Percentiles rank a stretch among this genome's conserved stretches.
phyloP scores from a whole-genome alignment of 2,329 filamentous ascomycete genomes.

The Lecanosticta acicola region DNA sequence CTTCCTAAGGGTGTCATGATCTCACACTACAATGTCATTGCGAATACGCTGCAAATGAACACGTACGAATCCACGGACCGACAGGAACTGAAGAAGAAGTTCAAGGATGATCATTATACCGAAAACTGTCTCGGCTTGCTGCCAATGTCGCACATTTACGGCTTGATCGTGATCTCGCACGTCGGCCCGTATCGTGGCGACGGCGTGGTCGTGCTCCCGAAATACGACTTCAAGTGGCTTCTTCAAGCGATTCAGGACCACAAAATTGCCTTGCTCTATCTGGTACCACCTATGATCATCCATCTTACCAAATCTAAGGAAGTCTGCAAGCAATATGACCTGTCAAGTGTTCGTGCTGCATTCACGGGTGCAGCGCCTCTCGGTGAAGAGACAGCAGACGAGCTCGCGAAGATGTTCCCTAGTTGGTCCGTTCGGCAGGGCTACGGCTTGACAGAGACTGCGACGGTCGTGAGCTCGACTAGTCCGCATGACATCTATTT shows the following conservation, averaged over 20 bases:
- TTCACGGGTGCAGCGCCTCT: conserved; percentile 76
- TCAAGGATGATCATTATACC: conserved; percentile 35
- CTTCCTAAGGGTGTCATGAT: conserved; percentile 73
- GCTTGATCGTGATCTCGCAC: conserved; percentile 65
- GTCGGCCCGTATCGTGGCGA: conserved; percentile 64
- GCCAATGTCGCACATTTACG: conserved; percentile 78
- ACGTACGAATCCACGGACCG: conserved; percentile 46
- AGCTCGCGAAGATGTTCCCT: conserved; percentile 58
- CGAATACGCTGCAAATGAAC: conserved; percentile 62
- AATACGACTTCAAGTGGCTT: conserved; percentile 66
- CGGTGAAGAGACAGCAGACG: conserved; percentile 64
- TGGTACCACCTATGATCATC: conserved; percentile 80
- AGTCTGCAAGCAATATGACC: conserved; percentile 60
- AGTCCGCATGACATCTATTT: conserved; percentile 59
- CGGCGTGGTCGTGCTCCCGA: conserved; percentile 64
- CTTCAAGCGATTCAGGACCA: conserved; percentile 61
- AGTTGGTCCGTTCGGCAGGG: conserved; percentile 55
- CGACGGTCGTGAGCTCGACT: conserved; percentile 61
- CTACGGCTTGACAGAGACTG: conserved; percentile 74
- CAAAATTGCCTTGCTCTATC: conserved; percentile 61
- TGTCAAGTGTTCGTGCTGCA: conserved; percentile 59
- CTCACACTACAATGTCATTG: conserved; percentile 71
- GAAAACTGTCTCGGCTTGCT: conserved; percentile 62
- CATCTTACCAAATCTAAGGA: conserved; percentile 62
- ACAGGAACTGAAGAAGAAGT: conserved; percentile 25